Percentiles rank a stretch among this genome's conserved stretches.
Evolutionary conservation across 1,284 basidiomycete species (phyloP).

Genomic region (Inonotus obliquus): DNA sequence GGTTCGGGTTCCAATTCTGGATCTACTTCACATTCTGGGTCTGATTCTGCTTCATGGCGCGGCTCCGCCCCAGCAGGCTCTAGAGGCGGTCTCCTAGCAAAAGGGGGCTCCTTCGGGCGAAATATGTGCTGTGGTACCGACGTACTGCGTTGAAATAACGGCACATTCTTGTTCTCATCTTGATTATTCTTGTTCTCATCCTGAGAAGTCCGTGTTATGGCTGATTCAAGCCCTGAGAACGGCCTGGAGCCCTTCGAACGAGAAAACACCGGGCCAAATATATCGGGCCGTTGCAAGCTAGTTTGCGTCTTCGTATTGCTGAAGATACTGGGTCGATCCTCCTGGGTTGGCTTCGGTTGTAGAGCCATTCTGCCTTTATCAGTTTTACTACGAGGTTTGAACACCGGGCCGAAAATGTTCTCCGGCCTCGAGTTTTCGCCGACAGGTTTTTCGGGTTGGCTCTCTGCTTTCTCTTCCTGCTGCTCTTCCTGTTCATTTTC

Average conservation of each 20-base stretch:
- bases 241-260: conserved; percentile 37
- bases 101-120: conserved; percentile 6
- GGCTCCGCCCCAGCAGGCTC: background rate
- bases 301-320: conserved; percentile 41
- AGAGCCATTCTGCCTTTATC: conserved; percentile 22
- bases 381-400: conserved; percentile 20
- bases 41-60: background rate
- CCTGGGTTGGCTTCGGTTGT: conserved; percentile 13
- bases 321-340: conserved; percentile 42
- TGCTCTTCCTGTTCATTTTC: background rate
- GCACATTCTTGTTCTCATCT: background rate
- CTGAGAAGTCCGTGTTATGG: background rate
- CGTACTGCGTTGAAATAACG: conserved; percentile 15
- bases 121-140: conserved; percentile 7
- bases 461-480: background rate
- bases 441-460: background rate
- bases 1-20: background rate
- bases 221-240: background rate
- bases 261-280: conserved; percentile 47
- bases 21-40: background rate
- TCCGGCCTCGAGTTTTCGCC: background rate
- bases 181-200: background rate
- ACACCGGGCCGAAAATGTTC: conserved; percentile 18
- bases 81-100: background rate
- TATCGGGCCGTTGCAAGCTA: background rate